Evolutionary conservation across 2,329 filamentous ascomycete species (phyloP).

Genomic region (Pseudocercospora cruenta): DNA sequence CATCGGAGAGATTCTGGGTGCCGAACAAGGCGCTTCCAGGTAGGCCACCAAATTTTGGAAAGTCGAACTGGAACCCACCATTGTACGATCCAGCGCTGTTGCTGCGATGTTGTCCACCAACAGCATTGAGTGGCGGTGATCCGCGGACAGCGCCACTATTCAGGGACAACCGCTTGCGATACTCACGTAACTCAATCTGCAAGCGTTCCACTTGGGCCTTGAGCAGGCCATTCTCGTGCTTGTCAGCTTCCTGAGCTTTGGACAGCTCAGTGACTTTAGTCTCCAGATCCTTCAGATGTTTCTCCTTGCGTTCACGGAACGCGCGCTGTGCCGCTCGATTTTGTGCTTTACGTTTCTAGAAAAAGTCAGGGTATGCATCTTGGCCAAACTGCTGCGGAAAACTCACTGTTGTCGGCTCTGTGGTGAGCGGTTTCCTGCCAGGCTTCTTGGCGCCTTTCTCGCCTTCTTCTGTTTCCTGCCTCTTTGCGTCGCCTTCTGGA

Average conservation of each 20-base stretch:
- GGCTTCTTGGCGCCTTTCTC: conserved; percentile 92
- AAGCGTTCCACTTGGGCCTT: conserved; percentile 87
- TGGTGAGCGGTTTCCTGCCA: conserved; percentile 91
- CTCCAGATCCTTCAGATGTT: conserved; percentile 83
- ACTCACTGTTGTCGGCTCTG: conserved; percentile 92
- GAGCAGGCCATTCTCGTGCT: conserved; percentile 81
- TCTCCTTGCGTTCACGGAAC: conserved; percentile 93
- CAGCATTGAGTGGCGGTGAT: conserved; percentile 51
- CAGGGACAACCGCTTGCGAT: conserved; percentile 80
- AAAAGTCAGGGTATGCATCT: background rate
- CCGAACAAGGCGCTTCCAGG: conserved; percentile 57
- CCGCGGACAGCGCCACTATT: conserved; percentile 52
- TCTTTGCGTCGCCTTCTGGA: conserved; percentile 69
- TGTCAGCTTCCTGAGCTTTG: conserved; percentile 79
- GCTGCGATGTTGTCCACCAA: conserved; percentile 32
- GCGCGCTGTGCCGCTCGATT: conserved; percentile 90
- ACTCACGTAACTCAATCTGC: conserved; percentile 82
- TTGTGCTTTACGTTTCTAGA: conserved; percentile 90
- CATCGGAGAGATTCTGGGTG: conserved; percentile 23
- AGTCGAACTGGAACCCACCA: conserved; percentile 85
- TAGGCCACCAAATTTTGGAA: conserved; percentile 86
- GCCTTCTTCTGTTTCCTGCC: conserved; percentile 79
- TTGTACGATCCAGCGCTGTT: conserved; percentile 46
- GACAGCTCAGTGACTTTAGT: conserved; percentile 69
- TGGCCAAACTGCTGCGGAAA: conserved; percentile 5